Base-by-base conservation (phyloP, 2,329 filamentous ascomycete genomes). In the Cladosporium sp. region DNA sequence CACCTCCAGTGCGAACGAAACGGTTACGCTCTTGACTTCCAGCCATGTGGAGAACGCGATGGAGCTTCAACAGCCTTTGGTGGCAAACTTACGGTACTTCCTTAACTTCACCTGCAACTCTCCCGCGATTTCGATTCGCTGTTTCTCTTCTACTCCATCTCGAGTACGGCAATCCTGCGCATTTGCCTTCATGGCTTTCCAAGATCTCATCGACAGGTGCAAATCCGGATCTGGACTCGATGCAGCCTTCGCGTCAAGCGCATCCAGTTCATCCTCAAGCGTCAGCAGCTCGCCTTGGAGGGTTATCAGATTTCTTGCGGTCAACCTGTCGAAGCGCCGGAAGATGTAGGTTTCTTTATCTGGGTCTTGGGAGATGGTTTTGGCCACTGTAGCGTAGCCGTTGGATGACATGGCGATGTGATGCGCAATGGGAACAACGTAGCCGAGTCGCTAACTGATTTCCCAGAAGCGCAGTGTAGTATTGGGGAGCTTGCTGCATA, bases 341-440 rank as follows among this genome's bases (percentile, higher is more conserved):
- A 55, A 55, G 32, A 55, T 38, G 38, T 38, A 50, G 7, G 53
- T 53, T 30, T 52, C 51, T 19, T 48, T 33, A 38, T 55, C 53
- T 16, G 49, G 52, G 20, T 54, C 52, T 20, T 35, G 22, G 6
- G 52, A 39, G 29, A 54, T 40, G 9, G 52, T 49, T 11, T 12
- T 20, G 13, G 42, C 27, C 2, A 53, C 20, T 13, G 48, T 41
- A 19, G 52, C 48, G 15, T 51, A 48, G n/a, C 52, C 52, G n/a
- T 38, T 30, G 22, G 20, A 42, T 9, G 7, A 11, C 39, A 30
- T 29, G n/a, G n/a, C n/a, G n/a, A n/a, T n/a, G n/a, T n/a, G n/a
- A n/a, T n/a, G n/a, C n/a, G n/a, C n/a, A n/a, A n/a, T n/a, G n/a
- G n/a, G n/a, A n/a, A n/a, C n/a, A n/a, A n/a, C n/a, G n/a, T n/a